A percentile compares a stretch with the other conserved stretches of the same genome.
Conservation (phyloP, 2,329 filamentous ascomycete species). For the Penicillium fuscoglaucum region DNA sequence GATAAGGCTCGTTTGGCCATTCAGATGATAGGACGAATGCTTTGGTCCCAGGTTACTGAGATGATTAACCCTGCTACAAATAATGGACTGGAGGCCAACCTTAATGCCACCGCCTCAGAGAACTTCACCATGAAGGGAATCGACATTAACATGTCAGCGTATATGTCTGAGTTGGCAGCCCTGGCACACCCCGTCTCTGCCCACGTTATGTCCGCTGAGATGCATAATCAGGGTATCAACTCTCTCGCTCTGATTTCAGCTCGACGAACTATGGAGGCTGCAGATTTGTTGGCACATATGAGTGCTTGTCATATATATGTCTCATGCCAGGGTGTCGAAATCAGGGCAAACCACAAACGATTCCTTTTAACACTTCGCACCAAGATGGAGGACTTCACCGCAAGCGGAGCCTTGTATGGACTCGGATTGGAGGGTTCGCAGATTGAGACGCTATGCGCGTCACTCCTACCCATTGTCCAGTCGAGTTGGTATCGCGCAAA, state of each 20-base stretch:
- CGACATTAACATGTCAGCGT: conserved; percentile 65
- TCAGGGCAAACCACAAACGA: conserved; percentile 39
- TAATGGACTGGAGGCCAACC: conserved; percentile 63
- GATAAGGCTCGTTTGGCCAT: conserved; percentile 57
- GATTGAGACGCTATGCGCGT: not conserved
- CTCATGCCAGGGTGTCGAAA: conserved; percentile 60
- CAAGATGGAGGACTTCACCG: conserved; percentile 10
- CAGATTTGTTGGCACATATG: conserved; percentile 59
- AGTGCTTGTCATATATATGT: conserved; percentile 55
- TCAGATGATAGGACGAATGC: conserved; percentile 61
- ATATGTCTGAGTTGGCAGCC: conserved; percentile 62
- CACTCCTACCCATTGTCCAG: conserved; percentile 10
- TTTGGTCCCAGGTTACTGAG: conserved; percentile 64
- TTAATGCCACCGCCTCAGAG: conserved; percentile 57
- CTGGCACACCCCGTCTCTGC: conserved; percentile 62
- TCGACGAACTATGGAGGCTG: conserved; percentile 57
- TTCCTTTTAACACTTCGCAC: conserved; percentile 15
- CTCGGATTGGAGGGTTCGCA: conserved; percentile 8
- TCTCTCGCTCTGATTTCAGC: conserved; percentile 62
- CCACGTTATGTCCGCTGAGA: conserved; percentile 66
- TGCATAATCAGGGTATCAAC: conserved; percentile 67
- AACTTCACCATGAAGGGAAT: conserved; percentile 64
- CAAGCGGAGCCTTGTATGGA: conserved; percentile 7
- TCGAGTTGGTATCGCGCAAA: conserved; percentile 16
- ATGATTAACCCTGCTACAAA: conserved; percentile 62